Conservation (phyloP, 1,139 yeast species). For the Pichia inconspicua region DNA sequence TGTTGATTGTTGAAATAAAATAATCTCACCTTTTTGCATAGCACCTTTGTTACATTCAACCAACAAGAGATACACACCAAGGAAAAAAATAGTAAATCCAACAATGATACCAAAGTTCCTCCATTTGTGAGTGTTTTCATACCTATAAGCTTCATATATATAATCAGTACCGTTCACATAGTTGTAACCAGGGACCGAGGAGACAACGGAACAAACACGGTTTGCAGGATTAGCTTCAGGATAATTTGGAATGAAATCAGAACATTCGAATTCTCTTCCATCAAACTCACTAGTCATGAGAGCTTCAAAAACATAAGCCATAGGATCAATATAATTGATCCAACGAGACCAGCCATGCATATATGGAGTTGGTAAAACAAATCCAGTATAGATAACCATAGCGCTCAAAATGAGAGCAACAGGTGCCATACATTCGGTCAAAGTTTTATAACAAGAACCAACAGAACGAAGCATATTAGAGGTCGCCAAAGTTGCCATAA, state of each 20-base stretch:
- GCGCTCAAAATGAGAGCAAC: constrained; percentile 44
- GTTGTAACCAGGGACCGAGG: constrained; percentile 34
- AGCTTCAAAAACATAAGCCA: constrained; percentile 48
- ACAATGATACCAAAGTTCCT: constrained; percentile 30
- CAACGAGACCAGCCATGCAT: constrained; percentile 64
- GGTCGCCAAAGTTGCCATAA: constrained; percentile 35
- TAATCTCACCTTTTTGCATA: constrained; percentile 30
- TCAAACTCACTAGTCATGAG: constrained; percentile 47
- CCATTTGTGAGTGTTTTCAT: constrained; percentile 28
- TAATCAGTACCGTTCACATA: constrained; percentile 27
- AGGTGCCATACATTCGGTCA: constrained; percentile 46
- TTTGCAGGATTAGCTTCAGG: constrained; percentile 31
- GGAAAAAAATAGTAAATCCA: constrained; percentile 27
- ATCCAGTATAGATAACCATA: constrained; percentile 44
- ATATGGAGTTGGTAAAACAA: constrained; percentile 47
- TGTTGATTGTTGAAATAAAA: constrained; percentile 25
- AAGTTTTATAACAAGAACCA: constrained; percentile 39
- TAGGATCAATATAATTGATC: constrained; percentile 50
- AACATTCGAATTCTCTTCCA: constrained; percentile 45
- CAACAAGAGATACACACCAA: constrained; percentile 23
- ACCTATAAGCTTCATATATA: constrained; percentile 24
- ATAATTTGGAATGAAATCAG: constrained; percentile 46
- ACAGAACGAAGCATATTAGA: constrained; percentile 42
- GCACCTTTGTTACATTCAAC: constrained; percentile 29
- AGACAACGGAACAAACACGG: constrained; percentile 56